Evolutionary conservation across 495 filamentous ascomycete species (phyloP).

Genomic region (Acidiella bohemica): DNA sequence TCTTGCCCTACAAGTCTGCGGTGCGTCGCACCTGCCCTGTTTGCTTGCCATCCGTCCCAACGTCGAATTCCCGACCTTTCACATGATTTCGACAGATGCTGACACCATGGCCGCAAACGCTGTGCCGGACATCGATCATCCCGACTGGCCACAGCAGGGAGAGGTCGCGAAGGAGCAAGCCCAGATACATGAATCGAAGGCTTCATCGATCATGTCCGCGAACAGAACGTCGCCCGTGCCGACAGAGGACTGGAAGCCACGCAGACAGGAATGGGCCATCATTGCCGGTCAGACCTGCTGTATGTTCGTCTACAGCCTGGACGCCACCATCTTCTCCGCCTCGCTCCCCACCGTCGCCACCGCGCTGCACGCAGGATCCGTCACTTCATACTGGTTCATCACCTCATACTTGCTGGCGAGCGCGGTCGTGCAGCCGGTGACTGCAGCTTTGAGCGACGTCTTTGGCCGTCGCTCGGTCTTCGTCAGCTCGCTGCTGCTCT

Average conservation of each 20-base stretch:
- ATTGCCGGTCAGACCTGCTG: constrained; percentile 1
- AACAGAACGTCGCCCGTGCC: too few species aligned
- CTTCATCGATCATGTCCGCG: too few species aligned
- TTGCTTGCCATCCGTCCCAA: too few species aligned
- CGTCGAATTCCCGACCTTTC: too few species aligned
- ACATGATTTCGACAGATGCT: too few species aligned
- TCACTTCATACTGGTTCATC: constrained; percentile 42
- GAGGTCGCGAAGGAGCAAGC: too few species aligned
- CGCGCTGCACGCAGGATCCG: constrained; percentile 34
- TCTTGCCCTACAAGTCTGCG: too few species aligned
- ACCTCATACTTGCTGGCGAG: constrained; percentile 48
- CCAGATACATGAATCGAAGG: too few species aligned
- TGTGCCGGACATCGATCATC: too few species aligned
- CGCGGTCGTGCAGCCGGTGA: constrained; percentile 43
- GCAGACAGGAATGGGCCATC: background rate
- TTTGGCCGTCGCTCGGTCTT: constrained; percentile 35
- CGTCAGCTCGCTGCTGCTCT: constrained; percentile 27
- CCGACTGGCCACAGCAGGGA: too few species aligned
- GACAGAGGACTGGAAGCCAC: constrained; percentile 8
- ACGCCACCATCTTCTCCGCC: constrained; percentile 41
- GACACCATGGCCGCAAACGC: too few species aligned
- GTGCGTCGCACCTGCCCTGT: too few species aligned
- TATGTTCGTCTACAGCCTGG: constrained; percentile 38
- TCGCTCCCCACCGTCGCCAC: constrained; percentile 32
- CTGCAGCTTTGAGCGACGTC: constrained; percentile 36